Conservation (phyloP, 2,329 filamentous ascomycete species). For the Sporothrix phasma region DNA sequence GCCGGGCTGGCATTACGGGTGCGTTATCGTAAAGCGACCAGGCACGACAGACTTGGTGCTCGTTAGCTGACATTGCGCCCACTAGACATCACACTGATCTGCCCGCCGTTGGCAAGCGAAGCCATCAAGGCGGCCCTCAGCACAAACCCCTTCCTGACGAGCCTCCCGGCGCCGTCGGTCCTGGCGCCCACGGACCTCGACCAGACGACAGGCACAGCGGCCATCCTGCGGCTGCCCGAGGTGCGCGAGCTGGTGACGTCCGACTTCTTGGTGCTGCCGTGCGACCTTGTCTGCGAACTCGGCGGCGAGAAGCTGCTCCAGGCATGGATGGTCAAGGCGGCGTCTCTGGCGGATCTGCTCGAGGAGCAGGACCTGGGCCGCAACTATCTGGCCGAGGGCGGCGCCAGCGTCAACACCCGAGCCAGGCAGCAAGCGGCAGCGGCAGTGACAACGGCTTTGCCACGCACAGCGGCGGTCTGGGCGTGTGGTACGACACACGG, state of each 20-base stretch:
- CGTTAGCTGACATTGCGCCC: neutral
- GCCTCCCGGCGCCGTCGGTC: conserved; percentile 61
- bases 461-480: conserved; percentile 62
- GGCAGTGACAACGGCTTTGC: conserved; percentile 22
- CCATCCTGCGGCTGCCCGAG: conserved; percentile 76
- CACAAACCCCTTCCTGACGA: conserved; percentile 68
- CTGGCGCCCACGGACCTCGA: conserved; percentile 67
- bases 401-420: conserved; percentile 21
- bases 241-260: conserved; percentile 67
- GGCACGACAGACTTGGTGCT: neutral
- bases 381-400: neutral
- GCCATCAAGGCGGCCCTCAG: conserved; percentile 62
- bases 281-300: conserved; percentile 85
- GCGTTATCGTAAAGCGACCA: no score
- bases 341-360: conserved; percentile 54
- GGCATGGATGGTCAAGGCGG: conserved; percentile 82
- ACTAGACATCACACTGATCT: conserved; percentile 56
- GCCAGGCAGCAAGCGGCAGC: neutral
- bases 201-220: conserved; percentile 79
- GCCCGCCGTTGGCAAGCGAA: conserved; percentile 53
- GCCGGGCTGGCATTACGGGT: conserved; percentile 69
- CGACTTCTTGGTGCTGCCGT: conserved; percentile 86
- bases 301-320: conserved; percentile 74
- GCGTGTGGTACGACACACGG: conserved; percentile 87
- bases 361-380: conserved; percentile 30